Evolutionary conservation across 2,329 filamentous ascomycete species (phyloP).

Genomic region (Furcasterigmium sp.): DNA sequence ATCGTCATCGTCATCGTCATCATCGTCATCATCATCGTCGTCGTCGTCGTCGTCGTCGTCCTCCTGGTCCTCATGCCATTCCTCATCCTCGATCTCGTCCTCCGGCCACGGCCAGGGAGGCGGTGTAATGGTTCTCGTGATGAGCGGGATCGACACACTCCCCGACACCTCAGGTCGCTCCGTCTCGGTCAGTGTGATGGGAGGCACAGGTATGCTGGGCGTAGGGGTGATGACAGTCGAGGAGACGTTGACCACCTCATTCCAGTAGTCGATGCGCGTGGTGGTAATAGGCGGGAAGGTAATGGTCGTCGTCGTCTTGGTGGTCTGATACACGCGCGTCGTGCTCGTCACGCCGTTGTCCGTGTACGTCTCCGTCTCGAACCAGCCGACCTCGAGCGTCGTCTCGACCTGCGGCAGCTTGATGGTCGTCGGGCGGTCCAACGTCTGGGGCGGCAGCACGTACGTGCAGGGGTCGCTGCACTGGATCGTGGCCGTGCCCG

Average conservation of each 20-base stretch:
- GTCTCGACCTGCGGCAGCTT: background rate
- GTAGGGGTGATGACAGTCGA: background rate
- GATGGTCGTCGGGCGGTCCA: background rate
- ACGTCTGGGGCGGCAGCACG: slow-evolving; percentile 15
- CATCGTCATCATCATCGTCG: background rate
- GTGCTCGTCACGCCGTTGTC: background rate
- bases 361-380: background rate
- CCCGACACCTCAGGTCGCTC: background rate
- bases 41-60: background rate
- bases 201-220: background rate
- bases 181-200: background rate
- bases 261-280: background rate
- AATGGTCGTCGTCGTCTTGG: background rate
- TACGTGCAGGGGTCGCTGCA: slow-evolving; percentile 14
- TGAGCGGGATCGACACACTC: background rate
- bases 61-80: background rate
- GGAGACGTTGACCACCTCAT: background rate
- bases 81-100: background rate
- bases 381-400: background rate
- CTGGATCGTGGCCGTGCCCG: slow-evolving; percentile 3
- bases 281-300: background rate
- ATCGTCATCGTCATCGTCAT: background rate
- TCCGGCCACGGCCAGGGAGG: background rate
- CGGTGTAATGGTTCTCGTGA: background rate
- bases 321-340: background rate